Evolutionary conservation across 768 basidiomycete species (phyloP).

Genomic region (Xerocomellus chrysenteron): DNA sequence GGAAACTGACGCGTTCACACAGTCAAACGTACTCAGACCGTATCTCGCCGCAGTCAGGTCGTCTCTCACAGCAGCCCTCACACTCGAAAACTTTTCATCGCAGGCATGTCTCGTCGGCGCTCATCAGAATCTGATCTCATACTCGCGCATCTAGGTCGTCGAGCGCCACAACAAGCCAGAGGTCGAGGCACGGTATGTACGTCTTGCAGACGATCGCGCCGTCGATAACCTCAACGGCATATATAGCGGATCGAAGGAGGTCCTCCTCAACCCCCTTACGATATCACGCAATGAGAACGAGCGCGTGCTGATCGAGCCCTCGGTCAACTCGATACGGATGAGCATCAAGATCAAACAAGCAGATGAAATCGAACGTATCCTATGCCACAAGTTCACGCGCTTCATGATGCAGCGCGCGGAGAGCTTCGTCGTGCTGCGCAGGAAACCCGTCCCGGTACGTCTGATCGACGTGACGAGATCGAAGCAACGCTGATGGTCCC

Average conservation of each 20-base stretch:
- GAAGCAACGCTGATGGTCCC: conserved; percentile 4
- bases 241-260: conserved; percentile 87
- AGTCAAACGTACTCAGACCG: conserved; percentile 95
- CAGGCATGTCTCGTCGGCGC: conserved; percentile 41
- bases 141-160: conserved; percentile 60
- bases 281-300: conserved; percentile 98
- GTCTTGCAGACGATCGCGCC: neutral
- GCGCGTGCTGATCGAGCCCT: conserved; percentile 94
- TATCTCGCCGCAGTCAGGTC: conserved; percentile 96
- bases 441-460: conserved; percentile 87
- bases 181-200: conserved; percentile 76
- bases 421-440: conserved; percentile 92
- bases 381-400: conserved; percentile 97
- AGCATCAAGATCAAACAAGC: conserved; percentile 99
- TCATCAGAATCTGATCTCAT: conserved; percentile 11
- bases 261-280: conserved; percentile 86
- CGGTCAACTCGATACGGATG: conserved; percentile 94
- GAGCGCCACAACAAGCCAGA: conserved; percentile 98
- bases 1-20: conserved; percentile 10
- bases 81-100: conserved; percentile 96
- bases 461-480: conserved; percentile 13
- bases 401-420: conserved; percentile 99
- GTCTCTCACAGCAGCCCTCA: conserved; percentile 95
- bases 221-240: conserved; percentile 2
- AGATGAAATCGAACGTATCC: conserved; percentile 95